These are phyloP conservation scores for Chalciporus piperatus DNA, from an alignment of 768 basidiomycete species.

Conservation along the genomic window DNA sequence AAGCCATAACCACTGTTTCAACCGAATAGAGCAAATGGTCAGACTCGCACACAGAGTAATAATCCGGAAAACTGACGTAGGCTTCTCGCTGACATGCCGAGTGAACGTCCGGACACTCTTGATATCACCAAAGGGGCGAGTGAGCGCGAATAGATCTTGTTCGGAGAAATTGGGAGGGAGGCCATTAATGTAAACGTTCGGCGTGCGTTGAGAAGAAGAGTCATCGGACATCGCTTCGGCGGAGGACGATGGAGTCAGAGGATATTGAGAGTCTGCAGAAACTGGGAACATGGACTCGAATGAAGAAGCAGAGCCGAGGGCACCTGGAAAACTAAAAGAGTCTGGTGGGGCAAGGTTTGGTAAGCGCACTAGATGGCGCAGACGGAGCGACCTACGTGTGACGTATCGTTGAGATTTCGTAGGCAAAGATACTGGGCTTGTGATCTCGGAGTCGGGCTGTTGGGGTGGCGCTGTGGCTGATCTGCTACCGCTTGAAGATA, in stretches of 20 bases:
- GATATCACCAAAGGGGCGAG: slow-evolving; percentile 68
- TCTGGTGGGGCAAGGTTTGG: slow-evolving; percentile 16
- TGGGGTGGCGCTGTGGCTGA: slow-evolving; percentile 10
- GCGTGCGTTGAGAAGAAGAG: slow-evolving; percentile 37
- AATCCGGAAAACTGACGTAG: slow-evolving; percentile 38
- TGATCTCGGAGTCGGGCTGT: slow-evolving; percentile 12
- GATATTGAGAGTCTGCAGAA: slow-evolving; percentile 11
- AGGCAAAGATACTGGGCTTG: slow-evolving; percentile 6
- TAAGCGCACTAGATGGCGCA: background rate
- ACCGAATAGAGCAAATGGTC: slow-evolving; percentile 1
- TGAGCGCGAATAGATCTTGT: slow-evolving; percentile 70
- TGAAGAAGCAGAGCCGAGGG: slow-evolving; percentile 10
- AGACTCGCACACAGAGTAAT: background rate
- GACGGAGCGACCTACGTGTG: slow-evolving; percentile 21
- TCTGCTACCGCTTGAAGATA: slow-evolving; percentile 4
- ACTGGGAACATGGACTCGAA: slow-evolving; percentile 10
- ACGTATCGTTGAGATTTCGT: slow-evolving; percentile 15
- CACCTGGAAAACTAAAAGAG: slow-evolving; percentile 25
- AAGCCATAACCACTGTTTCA: slow-evolving; percentile 71
- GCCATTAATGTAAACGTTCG: slow-evolving; percentile 88
- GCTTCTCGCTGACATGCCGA: slow-evolving; percentile 72
- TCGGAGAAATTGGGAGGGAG: slow-evolving; percentile 82
- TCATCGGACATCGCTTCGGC: slow-evolving; percentile 9
- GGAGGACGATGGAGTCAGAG: slow-evolving; percentile 12
- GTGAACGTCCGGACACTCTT: slow-evolving; percentile 83